These are phyloP conservation scores for Trichoderma virens DNA, from an alignment of 495 filamentous ascomycete species.

Conservation along the genomic window DNA sequence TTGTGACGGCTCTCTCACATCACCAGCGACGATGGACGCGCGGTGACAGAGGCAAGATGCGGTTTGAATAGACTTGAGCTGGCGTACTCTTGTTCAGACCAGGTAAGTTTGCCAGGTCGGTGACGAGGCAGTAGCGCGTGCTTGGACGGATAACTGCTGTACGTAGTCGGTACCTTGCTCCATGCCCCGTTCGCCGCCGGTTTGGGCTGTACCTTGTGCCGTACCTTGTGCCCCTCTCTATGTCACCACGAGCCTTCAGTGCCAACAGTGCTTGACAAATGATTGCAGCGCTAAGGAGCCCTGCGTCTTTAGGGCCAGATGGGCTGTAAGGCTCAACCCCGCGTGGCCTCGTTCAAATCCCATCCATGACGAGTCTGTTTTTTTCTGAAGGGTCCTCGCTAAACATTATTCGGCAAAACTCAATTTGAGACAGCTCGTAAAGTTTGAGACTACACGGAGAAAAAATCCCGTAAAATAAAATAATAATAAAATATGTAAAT, in stretches of 20 bases:
- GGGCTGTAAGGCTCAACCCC: neutral
- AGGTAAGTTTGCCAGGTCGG: constrained; percentile 1
- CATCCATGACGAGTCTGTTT: no score
- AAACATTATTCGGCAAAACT: no score
- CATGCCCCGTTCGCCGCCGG: no score
- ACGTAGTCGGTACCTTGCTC: neutral
- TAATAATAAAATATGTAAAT: no score
- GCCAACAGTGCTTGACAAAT: neutral
- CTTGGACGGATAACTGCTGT: neutral
- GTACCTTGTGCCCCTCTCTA: neutral
- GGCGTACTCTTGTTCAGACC: neutral
- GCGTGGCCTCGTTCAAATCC: neutral
- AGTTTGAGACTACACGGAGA: no score
- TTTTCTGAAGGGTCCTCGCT: no score
- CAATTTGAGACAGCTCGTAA: no score
- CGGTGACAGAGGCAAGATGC: neutral
- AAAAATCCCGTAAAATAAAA: no score
- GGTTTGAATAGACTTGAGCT: neutral
- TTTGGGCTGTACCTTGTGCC: neutral
- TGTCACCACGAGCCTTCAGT: neutral
- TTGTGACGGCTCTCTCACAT: constrained; percentile 30
- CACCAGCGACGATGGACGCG: constrained; percentile 14
- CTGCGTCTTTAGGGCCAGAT: neutral
- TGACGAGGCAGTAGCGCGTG: constrained; percentile 8
- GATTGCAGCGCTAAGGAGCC: neutral